Conservation (phyloP, 495 filamentous ascomycete species). For the Tuber brumale region DNA sequence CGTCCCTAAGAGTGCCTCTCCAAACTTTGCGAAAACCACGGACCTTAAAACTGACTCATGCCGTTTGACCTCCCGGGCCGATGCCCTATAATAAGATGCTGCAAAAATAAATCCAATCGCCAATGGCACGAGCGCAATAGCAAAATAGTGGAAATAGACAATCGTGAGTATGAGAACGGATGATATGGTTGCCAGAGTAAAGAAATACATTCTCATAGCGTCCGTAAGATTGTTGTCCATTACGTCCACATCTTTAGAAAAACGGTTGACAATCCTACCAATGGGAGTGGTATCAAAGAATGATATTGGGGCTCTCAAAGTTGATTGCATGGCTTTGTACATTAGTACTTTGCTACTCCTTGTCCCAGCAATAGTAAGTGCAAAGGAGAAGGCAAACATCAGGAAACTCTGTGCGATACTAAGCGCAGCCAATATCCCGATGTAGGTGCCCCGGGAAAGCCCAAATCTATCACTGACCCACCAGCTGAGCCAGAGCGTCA, state of each 20-base stretch:
- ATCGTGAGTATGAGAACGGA: conserved; percentile 85
- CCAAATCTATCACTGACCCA: conserved; percentile 70
- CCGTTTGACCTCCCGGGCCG: conserved; percentile 87
- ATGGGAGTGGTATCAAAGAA: conserved; percentile 97
- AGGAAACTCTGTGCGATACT: conserved; percentile 64
- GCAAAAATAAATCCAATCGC: conserved; percentile 74
- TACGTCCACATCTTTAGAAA: conserved; percentile 87
- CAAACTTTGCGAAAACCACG: conserved; percentile 80
- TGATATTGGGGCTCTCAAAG: conserved; percentile 85
- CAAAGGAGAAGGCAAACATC: conserved; percentile 67
- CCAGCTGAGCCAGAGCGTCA: conserved; percentile 85
- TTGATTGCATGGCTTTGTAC: conserved; percentile 67
- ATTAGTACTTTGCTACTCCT: conserved; percentile 76
- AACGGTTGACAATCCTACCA: conserved; percentile 94
- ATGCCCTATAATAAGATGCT: conserved; percentile 80
- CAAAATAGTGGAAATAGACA: conserved; percentile 88
- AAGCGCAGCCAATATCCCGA: conserved; percentile 77
- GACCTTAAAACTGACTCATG: conserved; percentile 86
- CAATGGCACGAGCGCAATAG: conserved; percentile 78
- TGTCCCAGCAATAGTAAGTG: conserved; percentile 71
- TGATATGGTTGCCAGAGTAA: conserved; percentile 60
- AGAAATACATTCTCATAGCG: conserved; percentile 85
- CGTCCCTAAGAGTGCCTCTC: conserved; percentile 76
- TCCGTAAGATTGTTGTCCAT: conserved; percentile 94
- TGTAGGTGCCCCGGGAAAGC: conserved; percentile 63